Evolutionary conservation across 805 yeast genomes (phyloP), one percentile per base, ranked within the genome.

Genomic region (Danielozyma ontarioensis): DNA sequence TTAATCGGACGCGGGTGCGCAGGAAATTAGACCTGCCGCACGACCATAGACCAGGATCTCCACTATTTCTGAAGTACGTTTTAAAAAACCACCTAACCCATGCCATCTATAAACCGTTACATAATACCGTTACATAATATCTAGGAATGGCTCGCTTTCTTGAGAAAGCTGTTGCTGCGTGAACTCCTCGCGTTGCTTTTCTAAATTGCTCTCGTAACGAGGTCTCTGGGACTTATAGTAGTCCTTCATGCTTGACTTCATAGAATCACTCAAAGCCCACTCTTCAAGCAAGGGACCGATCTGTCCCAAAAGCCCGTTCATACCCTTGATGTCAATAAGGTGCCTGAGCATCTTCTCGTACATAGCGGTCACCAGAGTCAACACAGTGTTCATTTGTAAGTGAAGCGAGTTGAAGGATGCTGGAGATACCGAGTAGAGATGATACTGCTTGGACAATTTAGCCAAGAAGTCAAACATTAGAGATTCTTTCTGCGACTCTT

Each of bases 191-290:
- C 59, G 41, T 34, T 48, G 47, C 27, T 40, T 42, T 26, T 54
- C 59, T 25, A 51, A 37, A 37, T 45, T 42, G 19, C 47, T 43
- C 29, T 41, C 34, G 34, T 51, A 62, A 14, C 37, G 39, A 10
- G 50, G 50, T 31, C 46, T 44, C 13, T 50, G 42, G 3, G 25
- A 22, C 11, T 23, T 38, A 28, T 44, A 50, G 60, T 60, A 61
- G 4, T 16, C 27, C 8, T 31, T 32, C 25, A 62, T 37, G 7
- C 36, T 29, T n/a, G 36, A 29, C 8, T 35, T 39, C 70, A 65
- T 64, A 17, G 30, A 29, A 1, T 39, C 35, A 39, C 58, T 53
- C 10, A 66, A 39, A 4, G 57, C 31, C 72, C 72, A 66, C 44
- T 64, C 55, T n/a, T 50, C 42, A 11, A 62, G 50, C 12, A 64